Evolutionary conservation across 176 grass and related monocot species (phyloP), one percentile per base, ranked within the genome.

Genomic region (Hsuehochloa calcarea): DNA sequence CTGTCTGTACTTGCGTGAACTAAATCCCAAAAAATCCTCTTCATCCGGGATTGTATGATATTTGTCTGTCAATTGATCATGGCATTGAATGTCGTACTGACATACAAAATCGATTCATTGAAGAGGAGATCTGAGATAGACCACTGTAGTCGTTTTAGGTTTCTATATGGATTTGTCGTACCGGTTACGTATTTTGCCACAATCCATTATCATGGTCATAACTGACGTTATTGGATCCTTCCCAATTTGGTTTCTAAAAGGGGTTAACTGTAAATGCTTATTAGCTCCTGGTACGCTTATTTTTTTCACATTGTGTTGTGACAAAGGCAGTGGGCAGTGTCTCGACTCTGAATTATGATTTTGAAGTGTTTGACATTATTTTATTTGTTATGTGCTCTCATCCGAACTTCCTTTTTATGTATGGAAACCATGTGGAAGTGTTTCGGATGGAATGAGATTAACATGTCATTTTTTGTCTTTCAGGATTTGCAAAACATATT

Each of bases 401-500:
- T 64, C n/a, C n/a, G n/a, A n/a, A 14, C 34, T 26, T 84, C 23
- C 11, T 68, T 34, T 38, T 39, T 67, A 56, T 55, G 35, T 14
- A 6, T 58, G n/a, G 5, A n/a, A 40, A 31, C 11, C 23, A 10
- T 49, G 4, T 75, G 49, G 4, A 44, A 50, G 3, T 77, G 19
- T 39, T 75, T 22, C 35, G 70, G 31, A 76, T 72, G 25, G 27
- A 38, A 22, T 7, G 52, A 70, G 22, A 85, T 67, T 92, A 68
- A 89, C 43, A 8, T 65, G 23, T 11, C 8, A 9, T 25, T 40
- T n/a, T n/a, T 77, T 79, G 35, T 59, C n/a, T 43, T 85, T 39
- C 76, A 96, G 93, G 90, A 92, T 86, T 84, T 99, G 85, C 62
- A 91, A 78, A 91, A 82, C 56, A 91, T 94, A 77, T 68, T 99